Evolutionary conservation across 2,329 filamentous ascomycete species (phyloP), one percentile per base, ranked within the genome.

Genomic region (Trichophyton equinum): DNA sequence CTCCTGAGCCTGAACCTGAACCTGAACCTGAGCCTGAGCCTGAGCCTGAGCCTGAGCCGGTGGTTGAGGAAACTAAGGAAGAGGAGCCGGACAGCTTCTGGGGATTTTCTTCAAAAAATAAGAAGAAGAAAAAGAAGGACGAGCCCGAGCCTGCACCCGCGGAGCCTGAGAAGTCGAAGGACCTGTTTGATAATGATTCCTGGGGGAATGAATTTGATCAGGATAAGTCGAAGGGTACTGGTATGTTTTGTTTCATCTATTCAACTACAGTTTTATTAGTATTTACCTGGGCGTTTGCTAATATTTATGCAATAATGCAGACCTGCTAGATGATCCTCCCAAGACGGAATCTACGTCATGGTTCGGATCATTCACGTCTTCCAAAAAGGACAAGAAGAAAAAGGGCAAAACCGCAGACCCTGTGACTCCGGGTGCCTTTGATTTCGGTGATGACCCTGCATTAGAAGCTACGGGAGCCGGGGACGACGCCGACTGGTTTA

Each of bases 101-200:
- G 33, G 55, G 55, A 8, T 42, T 44, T 20, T 25, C 36, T 25
- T 18, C 27, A 20, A 57, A 57, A 8, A 57, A 18, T 8, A 62
- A 57, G 36, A 66, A 66, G 38, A 65, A 65, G 46, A 72, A 72
- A 57, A 71, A 72, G 64, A 75, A 57, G 36, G 15, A 44, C 13
- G 55, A 25, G 22, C 20, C 11, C 13, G 36, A 36, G 27, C 53
- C 53, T 1, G 15, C 15, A 6, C 53, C 53, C 7, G 30, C 2
- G 3, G 55, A 40, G 9, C 8, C 36, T 36, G 55, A 57, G 22
- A 22, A 57, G 55, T 18, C 55, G 5, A 25, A 18, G 18, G 36
- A 36, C 11, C 15, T 57, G n/a, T 42, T 57, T 42, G 55, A 25
- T 8, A 36, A 57, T 27, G 40, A 30, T 27, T 30, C 46, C 18